phyloP scores from a whole-genome alignment of 1,284 basidiomycete genomes.

The Pisolithus thermaeus region DNA sequence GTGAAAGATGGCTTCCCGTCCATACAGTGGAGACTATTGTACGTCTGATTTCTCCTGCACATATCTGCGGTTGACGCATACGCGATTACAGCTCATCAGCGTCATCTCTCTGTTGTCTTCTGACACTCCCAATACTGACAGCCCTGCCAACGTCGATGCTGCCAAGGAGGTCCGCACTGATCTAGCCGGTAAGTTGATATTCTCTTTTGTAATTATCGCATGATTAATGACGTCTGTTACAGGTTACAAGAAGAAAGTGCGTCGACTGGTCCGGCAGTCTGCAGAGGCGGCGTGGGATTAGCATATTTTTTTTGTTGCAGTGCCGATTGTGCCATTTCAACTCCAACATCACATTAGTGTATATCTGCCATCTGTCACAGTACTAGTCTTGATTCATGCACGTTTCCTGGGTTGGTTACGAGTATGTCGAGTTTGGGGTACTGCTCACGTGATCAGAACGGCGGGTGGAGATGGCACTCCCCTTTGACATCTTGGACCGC shows the following conservation, averaged over 20 bases:
- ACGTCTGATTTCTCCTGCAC: constrained; percentile 33
- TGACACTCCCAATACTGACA: constrained; percentile 89
- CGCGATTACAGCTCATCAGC: constrained; percentile 70
- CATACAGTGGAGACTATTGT: constrained; percentile 98
- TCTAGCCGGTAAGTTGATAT: constrained; percentile 45
- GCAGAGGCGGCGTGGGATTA: constrained; percentile 84
- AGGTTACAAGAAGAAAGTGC: constrained; percentile 91
- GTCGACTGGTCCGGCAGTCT: constrained; percentile 75
- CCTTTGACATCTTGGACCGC: too few species aligned
- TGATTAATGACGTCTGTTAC: constrained; percentile 18
- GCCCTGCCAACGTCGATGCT: constrained; percentile 96
- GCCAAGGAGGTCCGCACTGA: constrained; percentile 86
- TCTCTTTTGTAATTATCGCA: not conserved
- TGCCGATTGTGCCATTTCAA: constrained; percentile 3
- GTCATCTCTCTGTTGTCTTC: constrained; percentile 95
- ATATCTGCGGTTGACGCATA: constrained; percentile 7
- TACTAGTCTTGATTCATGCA: constrained; percentile 3
- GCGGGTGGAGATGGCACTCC: too few species aligned
- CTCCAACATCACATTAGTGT: constrained; percentile 14
- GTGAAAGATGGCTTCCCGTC: constrained; percentile 96
- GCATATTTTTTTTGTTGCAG: constrained; percentile 4
- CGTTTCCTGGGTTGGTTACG: too few species aligned
- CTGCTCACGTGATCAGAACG: not conserved
- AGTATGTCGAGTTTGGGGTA: too few species aligned
- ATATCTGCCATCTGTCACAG: constrained; percentile 8